phyloP scores from a whole-genome alignment of 345 rosid species.

The Hypericum perforatum region DNA sequence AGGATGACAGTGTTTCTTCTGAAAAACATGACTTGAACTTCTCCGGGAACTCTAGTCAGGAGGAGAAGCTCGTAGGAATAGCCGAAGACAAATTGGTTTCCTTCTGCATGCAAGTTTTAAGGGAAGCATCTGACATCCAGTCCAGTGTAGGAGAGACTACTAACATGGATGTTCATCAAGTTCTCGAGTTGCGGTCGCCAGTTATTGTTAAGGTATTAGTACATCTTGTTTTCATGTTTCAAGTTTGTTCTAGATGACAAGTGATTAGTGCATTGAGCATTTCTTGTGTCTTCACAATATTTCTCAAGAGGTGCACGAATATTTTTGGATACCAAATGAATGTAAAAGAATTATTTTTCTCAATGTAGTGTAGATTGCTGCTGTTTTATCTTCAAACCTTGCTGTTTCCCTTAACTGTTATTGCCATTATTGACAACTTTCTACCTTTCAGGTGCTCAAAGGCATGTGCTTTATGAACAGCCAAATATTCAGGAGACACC shows the following conservation, averaged over 20 bases:
- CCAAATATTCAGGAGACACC: constrained; percentile 70
- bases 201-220: constrained; percentile 74
- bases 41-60: constrained; percentile 16
- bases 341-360: too few species aligned
- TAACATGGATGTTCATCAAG: constrained; percentile 80
- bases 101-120: constrained; percentile 81
- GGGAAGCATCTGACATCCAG: constrained; percentile 80
- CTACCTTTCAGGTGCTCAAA: constrained; percentile 60
- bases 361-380: too few species aligned
- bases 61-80: constrained; percentile 47
- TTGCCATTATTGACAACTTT: background rate
- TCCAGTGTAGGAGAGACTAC: constrained; percentile 59
- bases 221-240: background rate
- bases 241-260: background rate
- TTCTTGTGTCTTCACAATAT: too few species aligned
- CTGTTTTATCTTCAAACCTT: too few species aligned
- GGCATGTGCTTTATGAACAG: constrained; percentile 92
- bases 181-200: constrained; percentile 83
- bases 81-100: constrained; percentile 83
- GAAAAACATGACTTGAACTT: constrained; percentile 16
- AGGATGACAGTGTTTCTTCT: constrained; percentile 20
- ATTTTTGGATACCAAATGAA: too few species aligned
- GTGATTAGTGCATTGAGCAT: too few species aligned
- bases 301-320: too few species aligned
- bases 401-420: too few species aligned